A percentile compares a stretch with the other conserved stretches of the same genome.
phyloP scores from a whole-genome alignment of 2,329 filamentous ascomycete genomes.

The Colletotrichum viniferum region DNA sequence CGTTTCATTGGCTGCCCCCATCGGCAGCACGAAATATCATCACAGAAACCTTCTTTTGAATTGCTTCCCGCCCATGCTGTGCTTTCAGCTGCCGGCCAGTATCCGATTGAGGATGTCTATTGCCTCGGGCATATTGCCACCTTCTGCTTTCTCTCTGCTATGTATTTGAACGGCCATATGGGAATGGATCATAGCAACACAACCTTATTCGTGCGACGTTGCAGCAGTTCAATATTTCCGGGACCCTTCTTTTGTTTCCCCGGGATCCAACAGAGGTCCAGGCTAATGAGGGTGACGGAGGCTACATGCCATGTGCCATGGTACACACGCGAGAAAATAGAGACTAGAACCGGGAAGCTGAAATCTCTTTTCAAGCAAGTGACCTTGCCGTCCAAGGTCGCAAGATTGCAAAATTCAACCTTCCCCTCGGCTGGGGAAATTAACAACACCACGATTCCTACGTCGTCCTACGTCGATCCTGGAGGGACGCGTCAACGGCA shows the following conservation, averaged over 20 bases:
- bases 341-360: not conserved
- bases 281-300: not conserved
- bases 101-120: not conserved
- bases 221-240: not conserved
- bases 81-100: not conserved
- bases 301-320: not conserved
- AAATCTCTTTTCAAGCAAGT: conserved; percentile 2
- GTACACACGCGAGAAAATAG: not conserved
- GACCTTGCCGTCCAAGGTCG: conserved; percentile 9
- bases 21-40: not conserved
- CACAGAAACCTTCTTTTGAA: not conserved
- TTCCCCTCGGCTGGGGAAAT: conserved; percentile 17
- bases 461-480: conserved; percentile 13
- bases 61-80: not conserved
- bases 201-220: conserved; percentile 15
- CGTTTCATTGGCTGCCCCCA: conserved; percentile 8
- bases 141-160: not conserved
- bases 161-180: not conserved
- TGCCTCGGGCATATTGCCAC: not conserved
- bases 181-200: not conserved
- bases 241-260: conserved; percentile 12
- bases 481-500: not conserved
- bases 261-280: not conserved
- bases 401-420: conserved; percentile 6
- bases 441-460: conserved; percentile 2